A percentile compares a stretch with the other conserved stretches of the same genome.
Evolutionary conservation across 768 basidiomycete genomes (phyloP).

Genomic region (Suillus sp.): DNA sequence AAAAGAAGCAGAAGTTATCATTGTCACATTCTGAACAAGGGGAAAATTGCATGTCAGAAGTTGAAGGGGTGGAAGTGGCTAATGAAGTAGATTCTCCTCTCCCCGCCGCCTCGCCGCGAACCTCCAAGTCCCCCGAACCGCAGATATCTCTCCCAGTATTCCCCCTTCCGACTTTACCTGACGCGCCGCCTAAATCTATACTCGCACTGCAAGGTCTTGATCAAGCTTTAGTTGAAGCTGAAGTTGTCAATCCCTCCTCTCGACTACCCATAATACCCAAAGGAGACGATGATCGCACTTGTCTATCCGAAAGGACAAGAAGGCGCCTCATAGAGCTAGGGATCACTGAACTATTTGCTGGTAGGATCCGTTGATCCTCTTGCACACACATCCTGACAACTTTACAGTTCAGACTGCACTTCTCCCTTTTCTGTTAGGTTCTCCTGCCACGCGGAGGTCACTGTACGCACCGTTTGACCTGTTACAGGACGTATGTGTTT

Average conservation of each 20-base stretch:
- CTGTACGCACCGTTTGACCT: constrained; percentile 69
- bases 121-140: constrained; percentile 11
- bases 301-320: constrained; percentile 60
- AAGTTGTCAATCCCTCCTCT: constrained; percentile 60
- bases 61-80: background rate
- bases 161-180: constrained; percentile 64
- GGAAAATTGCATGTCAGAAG: constrained; percentile 22
- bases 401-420: constrained; percentile 83
- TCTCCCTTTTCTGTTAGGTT: constrained; percentile 75
- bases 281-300: constrained; percentile 42
- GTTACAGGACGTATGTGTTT: constrained; percentile 85
- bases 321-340: constrained; percentile 73
- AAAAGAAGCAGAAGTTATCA: constrained; percentile 47
- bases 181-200: constrained; percentile 68
- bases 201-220: constrained; percentile 82
- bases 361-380: constrained; percentile 43
- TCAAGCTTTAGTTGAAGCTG: constrained; percentile 67
- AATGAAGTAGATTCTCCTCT: background rate
- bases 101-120: constrained; percentile 20
- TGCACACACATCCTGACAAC: constrained; percentile 19
- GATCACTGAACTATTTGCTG: constrained; percentile 86
- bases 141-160: constrained; percentile 60
- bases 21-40: constrained; percentile 20
- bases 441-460: constrained; percentile 39
- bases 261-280: constrained; percentile 45